Evolutionary conservation across 1,139 yeast genomes (phyloP).

Genomic region (Taphrina confusa): DNA sequence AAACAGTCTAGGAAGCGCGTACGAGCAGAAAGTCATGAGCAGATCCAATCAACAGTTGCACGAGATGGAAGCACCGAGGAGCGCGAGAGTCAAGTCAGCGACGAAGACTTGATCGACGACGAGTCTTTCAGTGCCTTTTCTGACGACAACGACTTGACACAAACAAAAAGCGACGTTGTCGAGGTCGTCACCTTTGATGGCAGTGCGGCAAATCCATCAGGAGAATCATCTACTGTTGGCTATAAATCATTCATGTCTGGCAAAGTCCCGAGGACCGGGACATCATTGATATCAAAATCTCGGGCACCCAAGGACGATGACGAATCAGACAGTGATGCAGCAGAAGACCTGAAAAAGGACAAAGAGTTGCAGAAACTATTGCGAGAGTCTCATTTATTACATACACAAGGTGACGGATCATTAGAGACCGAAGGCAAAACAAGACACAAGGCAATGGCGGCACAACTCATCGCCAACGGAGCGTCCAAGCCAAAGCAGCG

Average conservation of each 20-base stretch:
- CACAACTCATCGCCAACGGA: constrained; percentile 20
- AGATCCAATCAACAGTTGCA: neutral
- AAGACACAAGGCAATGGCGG: constrained; percentile 19
- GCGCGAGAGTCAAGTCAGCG: neutral
- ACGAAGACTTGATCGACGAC: neutral
- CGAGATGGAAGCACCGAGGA: too few species aligned
- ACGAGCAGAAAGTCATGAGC: neutral
- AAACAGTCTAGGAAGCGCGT: constrained; percentile 2
- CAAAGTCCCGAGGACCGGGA: constrained; percentile 13
- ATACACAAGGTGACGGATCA: constrained; percentile 20
- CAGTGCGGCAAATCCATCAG: neutral
- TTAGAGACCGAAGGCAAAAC: constrained; percentile 17
- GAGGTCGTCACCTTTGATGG: constrained; percentile 29
- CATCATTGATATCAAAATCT: neutral
- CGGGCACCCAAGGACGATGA: constrained; percentile 13
- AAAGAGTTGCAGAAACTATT: constrained; percentile 35
- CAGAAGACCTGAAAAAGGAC: constrained; percentile 36
- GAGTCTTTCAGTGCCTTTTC: constrained; percentile 16
- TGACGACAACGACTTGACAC: neutral
- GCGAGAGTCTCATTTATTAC: constrained; percentile 36
- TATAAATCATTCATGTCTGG: constrained; percentile 33
- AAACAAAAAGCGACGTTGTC: neutral
- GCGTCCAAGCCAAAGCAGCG: constrained; percentile 21
- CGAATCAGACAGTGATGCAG: constrained; percentile 12
- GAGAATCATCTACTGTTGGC: constrained; percentile 7